Evolutionary conservation across 805 yeast genomes (phyloP), one percentile per base, ranked within the genome.

Genomic region (Yarrowia yakushimensis): DNA sequence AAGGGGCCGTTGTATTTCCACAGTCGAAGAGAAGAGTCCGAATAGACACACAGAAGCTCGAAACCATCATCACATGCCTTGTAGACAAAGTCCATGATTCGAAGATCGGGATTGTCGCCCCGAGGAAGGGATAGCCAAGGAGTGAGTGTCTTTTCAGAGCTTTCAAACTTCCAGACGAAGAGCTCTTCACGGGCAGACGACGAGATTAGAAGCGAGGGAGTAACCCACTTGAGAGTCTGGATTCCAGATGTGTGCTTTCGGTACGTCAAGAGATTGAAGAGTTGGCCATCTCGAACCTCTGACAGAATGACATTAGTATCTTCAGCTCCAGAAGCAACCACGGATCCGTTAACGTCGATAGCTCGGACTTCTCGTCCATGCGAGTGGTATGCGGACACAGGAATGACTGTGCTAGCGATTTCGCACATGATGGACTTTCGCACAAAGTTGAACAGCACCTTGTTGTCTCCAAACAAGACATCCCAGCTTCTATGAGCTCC

Each of bases 281-380:
- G 66, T 0, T 67, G 64, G 0, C 90, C 90, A 20, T 62, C 50
- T 60, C 72, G 63, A 3, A 75, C 63, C 30, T 75, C 69, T 2
- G 85, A 81, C n/a, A 93, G 66, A 64, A 83, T 81, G 5, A 94
- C 74, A 0, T 90, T 81, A 0, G 97, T 88, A 70, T 94, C 99
- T 72, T 94, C 99, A 0, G 97, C 85, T 4, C 90, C 98, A 4
- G 93, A 84, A 31, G 89, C 80, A 20, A 90, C 69, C 4, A 55
- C 36, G 9, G n/a, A 13, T 7, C 48, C 48, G 37, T 55, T 55
- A 2, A 28, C 61, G 9, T 27, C 61, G 15, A 92, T 77, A 63
- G 85, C 88, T 67, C 99, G 79, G 6, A 93, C 82, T 72, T 94
- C 99, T 66, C 98, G 81, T 0, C 99, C 99, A 72, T 94, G 98